A percentile compares a stretch with the other conserved stretches of the same genome.
Evolutionary conservation across 2,329 filamentous ascomycete genomes (phyloP).

Genomic region (Sporothrix brunneoviolacea): DNA sequence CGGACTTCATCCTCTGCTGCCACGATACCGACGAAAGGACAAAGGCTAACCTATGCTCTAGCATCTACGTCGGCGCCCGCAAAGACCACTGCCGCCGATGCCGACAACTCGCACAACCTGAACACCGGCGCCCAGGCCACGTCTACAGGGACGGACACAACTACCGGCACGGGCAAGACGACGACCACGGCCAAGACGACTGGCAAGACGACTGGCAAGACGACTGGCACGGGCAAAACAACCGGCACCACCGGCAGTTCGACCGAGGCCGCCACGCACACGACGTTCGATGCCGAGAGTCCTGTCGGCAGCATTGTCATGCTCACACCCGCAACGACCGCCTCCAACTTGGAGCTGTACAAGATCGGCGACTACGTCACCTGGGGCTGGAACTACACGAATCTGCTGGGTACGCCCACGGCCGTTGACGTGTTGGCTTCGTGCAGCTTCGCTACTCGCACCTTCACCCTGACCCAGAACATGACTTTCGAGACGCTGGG

Average conservation of each 20-base stretch:
- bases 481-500: slow-evolving; percentile 50
- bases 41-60: slow-evolving; percentile 20
- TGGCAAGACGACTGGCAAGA: slow-evolving; percentile 13
- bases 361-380: slow-evolving; percentile 55
- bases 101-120: slow-evolving; percentile 31
- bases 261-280: slow-evolving; percentile 25
- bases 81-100: slow-evolving; percentile 13
- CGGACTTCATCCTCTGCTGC: too few species aligned
- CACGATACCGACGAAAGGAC: neutral
- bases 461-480: slow-evolving; percentile 58
- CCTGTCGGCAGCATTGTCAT: slow-evolving; percentile 47
- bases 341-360: slow-evolving; percentile 46
- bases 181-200: slow-evolving; percentile 21
- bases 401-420: slow-evolving; percentile 49
- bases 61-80: neutral
- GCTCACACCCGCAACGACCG: slow-evolving; percentile 41
- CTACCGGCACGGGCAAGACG: slow-evolving; percentile 15
- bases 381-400: slow-evolving; percentile 61
- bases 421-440: slow-evolving; percentile 55
- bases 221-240: slow-evolving; percentile 17
- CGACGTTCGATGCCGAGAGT: slow-evolving; percentile 38
- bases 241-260: slow-evolving; percentile 20
- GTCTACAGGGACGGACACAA: slow-evolving; percentile 20
- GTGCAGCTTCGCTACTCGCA: slow-evolving; percentile 43
- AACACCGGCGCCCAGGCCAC: slow-evolving; percentile 33